Percentiles rank a stretch among this genome's conserved stretches.
These are phyloP conservation scores for Termitomyces sp. DNA, from an alignment of 768 basidiomycete genomes.

Conservation along the genomic window DNA sequence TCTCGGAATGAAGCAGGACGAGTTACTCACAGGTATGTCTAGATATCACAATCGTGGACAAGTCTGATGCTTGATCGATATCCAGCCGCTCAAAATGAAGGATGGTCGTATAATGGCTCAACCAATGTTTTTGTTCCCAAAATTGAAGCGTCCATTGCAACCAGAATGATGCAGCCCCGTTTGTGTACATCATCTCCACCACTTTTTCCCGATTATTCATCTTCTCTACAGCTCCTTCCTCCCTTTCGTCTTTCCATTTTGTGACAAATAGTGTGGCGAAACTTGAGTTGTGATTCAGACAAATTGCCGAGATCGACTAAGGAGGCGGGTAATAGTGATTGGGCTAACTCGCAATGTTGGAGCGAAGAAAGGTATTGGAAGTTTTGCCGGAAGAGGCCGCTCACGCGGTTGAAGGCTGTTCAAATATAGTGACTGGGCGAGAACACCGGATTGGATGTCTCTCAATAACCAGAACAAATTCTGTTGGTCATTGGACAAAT, in stretches of 20 bases:
- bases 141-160: constrained; percentile 5
- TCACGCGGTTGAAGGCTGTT: constrained; percentile 5
- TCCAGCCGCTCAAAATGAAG: constrained; percentile 38
- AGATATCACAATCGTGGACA: not conserved
- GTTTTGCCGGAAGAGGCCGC: constrained; percentile 6
- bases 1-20: constrained; percentile 44
- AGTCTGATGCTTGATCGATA: not conserved
- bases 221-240: constrained; percentile 34
- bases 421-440: constrained; percentile 15
- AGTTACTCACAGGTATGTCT: constrained; percentile 35
- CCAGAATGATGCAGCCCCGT: constrained; percentile 10
- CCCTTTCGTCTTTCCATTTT: constrained; percentile 44
- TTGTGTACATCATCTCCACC: not conserved
- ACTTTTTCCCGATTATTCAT: constrained; percentile 1
- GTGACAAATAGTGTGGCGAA: constrained; percentile 54
- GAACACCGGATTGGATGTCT: constrained; percentile 6
- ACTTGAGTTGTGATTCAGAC: constrained; percentile 31
- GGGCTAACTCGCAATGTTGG: constrained; percentile 12
- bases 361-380: constrained; percentile 20
- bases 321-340: constrained; percentile 10
- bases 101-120: constrained; percentile 52
- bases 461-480: constrained; percentile 16
- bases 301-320: not conserved
- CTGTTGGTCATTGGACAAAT: constrained; percentile 4
- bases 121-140: constrained; percentile 43